Conservation (phyloP, 2,329 filamentous ascomycete genomes). For the Neoascochyta sp. region DNA sequence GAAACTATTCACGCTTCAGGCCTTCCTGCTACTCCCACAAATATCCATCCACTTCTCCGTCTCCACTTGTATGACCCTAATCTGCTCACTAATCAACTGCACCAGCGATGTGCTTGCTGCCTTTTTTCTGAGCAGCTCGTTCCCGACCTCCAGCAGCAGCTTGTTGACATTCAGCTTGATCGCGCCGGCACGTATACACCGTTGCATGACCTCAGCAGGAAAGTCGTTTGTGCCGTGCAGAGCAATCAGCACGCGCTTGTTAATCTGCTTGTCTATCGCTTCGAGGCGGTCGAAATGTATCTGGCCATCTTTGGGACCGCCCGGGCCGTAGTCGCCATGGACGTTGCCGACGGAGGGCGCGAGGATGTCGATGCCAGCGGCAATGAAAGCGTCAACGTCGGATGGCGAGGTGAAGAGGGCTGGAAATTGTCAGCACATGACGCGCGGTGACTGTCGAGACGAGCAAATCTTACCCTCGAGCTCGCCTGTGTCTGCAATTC, state of each 20-base stretch:
- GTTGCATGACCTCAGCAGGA: conserved; percentile 47
- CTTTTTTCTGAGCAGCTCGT: conserved; percentile 42
- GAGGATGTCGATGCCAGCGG: conserved; percentile 67
- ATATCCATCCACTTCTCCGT: conserved; percentile 51
- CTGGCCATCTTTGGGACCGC: conserved; percentile 44
- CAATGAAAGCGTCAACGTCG: conserved; percentile 66
- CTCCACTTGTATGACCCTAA: conserved; percentile 42
- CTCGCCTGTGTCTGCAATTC: conserved; percentile 63
- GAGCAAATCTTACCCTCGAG: conserved; percentile 48
- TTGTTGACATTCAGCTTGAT: conserved; percentile 59
- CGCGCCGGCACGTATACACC: conserved; percentile 52
- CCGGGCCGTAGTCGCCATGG: conserved; percentile 67
- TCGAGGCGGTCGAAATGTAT: conserved; percentile 33
- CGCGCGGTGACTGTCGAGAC: not conserved
- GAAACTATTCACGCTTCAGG: too few relatives aligned
- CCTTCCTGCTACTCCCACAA: conserved; percentile 46
- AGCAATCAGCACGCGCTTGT: conserved; percentile 47
- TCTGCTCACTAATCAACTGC: conserved; percentile 46
- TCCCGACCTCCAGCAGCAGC: conserved; percentile 47
- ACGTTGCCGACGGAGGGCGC: conserved; percentile 73
- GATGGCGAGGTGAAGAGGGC: conserved; percentile 61
- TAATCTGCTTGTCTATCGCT: conserved; percentile 28
- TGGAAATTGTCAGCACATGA: conserved; percentile 2
- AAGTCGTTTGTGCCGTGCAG: conserved; percentile 59
- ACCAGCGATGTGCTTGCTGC: conserved; percentile 30